Evolutionary conservation across 495 filamentous ascomycete genomes (phyloP).

Genomic region (Xylaria scruposa): DNA sequence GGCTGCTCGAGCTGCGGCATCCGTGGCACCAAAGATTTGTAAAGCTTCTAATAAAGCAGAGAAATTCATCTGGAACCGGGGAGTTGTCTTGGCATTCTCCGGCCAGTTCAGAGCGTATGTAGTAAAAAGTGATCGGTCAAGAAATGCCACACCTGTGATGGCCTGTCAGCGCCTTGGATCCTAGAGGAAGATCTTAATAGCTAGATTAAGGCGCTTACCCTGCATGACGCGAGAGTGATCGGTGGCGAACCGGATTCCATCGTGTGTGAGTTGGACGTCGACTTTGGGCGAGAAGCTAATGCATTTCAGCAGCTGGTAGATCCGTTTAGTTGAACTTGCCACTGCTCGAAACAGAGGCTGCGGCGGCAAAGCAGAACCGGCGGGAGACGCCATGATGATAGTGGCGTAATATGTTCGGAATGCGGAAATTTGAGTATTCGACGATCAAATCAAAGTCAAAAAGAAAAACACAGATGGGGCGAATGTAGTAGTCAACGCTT

Average conservation of each 20-base stretch:
- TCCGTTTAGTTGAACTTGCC: constrained; percentile 82
- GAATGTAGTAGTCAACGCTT: constrained; percentile 16
- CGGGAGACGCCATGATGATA: constrained; percentile 18
- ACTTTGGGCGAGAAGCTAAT: constrained; percentile 82
- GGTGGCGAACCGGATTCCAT: constrained; percentile 84
- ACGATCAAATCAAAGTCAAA: background rate
- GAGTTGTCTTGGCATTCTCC: constrained; percentile 48
- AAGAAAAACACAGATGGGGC: constrained; percentile 20
- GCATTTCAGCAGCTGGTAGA: constrained; percentile 88
- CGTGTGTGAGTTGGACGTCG: constrained; percentile 80
- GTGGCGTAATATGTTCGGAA: background rate
- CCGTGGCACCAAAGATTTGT: constrained; percentile 87
- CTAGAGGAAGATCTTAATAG: background rate
- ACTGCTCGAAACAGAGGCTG: constrained; percentile 78
- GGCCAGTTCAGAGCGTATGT: constrained; percentile 67
- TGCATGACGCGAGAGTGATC: constrained; percentile 88
- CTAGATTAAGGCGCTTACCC: constrained; percentile 52
- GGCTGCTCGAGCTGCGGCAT: constrained; percentile 61
- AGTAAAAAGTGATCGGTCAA: constrained; percentile 85
- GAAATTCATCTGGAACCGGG: constrained; percentile 81
- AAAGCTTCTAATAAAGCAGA: constrained; percentile 89
- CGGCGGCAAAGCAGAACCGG: constrained; percentile 25
- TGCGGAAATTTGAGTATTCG: background rate
- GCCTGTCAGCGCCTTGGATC: constrained; percentile 20
- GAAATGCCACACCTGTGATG: constrained; percentile 75